Conservation (phyloP, 2,329 filamentous ascomycete genomes). For the Dactylonectria estremocensis region DNA sequence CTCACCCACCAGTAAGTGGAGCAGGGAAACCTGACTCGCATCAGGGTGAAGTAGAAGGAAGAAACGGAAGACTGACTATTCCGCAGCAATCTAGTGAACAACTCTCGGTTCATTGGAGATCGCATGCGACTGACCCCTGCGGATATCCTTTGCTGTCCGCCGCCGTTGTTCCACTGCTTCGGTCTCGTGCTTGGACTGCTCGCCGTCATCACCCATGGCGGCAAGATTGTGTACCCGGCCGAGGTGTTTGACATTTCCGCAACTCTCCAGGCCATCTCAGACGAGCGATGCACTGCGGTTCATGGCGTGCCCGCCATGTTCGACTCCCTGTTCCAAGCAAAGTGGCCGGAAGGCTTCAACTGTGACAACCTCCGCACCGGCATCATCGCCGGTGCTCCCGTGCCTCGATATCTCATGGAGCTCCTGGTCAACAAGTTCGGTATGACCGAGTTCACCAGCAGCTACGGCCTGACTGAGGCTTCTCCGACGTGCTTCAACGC, state of each 20-base stretch:
- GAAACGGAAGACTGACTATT: slow-evolving; percentile 25
- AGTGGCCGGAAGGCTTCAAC: slow-evolving; percentile 58
- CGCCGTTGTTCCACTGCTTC: slow-evolving; percentile 90
- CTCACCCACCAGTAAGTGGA: slow-evolving; percentile 75
- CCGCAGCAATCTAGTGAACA: slow-evolving; percentile 72
- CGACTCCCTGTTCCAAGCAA: slow-evolving; percentile 72
- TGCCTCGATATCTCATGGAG: slow-evolving; percentile 83
- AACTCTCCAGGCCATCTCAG: slow-evolving; percentile 76
- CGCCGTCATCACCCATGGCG: slow-evolving; percentile 80
- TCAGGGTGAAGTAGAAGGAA: slow-evolving; percentile 1
- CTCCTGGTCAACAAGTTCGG: slow-evolving; percentile 79
- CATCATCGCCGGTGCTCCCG: slow-evolving; percentile 84
- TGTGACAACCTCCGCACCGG: slow-evolving; percentile 77
- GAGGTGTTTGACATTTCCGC: slow-evolving; percentile 80
- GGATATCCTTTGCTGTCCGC: slow-evolving; percentile 84
- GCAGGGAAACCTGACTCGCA: background rate
- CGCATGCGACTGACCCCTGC: slow-evolving; percentile 77
- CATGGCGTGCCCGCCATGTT: slow-evolving; percentile 92
- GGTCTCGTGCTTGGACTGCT: slow-evolving; percentile 84
- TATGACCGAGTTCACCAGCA: slow-evolving; percentile 82
- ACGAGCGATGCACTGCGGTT: slow-evolving; percentile 80
- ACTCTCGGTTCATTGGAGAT: slow-evolving; percentile 80
- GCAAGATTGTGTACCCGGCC: slow-evolving; percentile 82
- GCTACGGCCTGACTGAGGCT: slow-evolving; percentile 83
- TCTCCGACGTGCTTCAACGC: slow-evolving; percentile 87